Conservation (phyloP, 805 yeast genomes). For the Candida pseudofarinosa region DNA sequence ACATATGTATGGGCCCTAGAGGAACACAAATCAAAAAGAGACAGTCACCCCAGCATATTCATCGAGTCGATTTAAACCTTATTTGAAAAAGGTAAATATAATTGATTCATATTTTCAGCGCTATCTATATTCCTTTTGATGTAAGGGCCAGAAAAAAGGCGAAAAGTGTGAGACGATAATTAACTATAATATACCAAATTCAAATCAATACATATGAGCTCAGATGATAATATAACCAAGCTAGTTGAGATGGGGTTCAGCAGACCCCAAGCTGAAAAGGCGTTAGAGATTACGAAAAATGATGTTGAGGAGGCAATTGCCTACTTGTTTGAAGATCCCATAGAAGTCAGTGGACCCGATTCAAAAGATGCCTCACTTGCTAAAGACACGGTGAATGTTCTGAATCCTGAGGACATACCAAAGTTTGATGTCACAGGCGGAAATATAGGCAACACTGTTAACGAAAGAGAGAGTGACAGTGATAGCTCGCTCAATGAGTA, state of each 20-base stretch:
- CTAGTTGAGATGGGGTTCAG: slow-evolving; percentile 40
- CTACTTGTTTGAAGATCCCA: slow-evolving; percentile 33
- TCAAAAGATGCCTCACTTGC: slow-evolving; percentile 7
- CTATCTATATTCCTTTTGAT: not conserved
- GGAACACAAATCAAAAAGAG: too few relatives aligned
- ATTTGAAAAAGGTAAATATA: not conserved
- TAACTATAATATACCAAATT: too few relatives aligned
- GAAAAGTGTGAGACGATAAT: not conserved
- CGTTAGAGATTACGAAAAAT: slow-evolving; percentile 24
- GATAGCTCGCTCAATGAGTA: not conserved
- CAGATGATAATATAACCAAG: slow-evolving; percentile 13
- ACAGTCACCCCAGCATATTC: too few relatives aligned
- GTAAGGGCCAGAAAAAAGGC: not conserved
- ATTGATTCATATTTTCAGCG: not conserved
- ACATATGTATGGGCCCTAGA: too few relatives aligned
- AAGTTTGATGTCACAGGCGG: slow-evolving; percentile 10
- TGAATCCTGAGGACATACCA: slow-evolving; percentile 32
- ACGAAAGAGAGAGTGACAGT: not conserved
- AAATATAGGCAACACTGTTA: not conserved
- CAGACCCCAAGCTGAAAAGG: slow-evolving; percentile 33
- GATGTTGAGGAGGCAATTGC: slow-evolving; percentile 25
- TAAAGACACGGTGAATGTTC: slow-evolving; percentile 21
- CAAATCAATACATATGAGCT: slow-evolving; percentile 3
- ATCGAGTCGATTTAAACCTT: too few relatives aligned
- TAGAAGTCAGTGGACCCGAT: slow-evolving; percentile 11